Base-by-base conservation (phyloP, 1,284 basidiomycete species). In the Cryptococcus sp. region DNA sequence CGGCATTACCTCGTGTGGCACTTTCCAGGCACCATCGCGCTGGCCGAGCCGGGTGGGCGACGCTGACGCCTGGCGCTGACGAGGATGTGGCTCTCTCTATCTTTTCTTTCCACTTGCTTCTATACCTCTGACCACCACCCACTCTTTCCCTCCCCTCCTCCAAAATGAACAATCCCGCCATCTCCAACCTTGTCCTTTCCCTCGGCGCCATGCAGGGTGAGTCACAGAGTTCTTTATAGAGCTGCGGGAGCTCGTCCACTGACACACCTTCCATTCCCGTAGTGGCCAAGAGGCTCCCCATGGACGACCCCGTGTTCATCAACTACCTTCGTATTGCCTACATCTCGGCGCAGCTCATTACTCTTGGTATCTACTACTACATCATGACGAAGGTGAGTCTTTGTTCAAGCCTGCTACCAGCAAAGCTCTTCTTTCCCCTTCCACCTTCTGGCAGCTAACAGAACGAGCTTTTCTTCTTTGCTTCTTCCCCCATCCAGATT, bases 201-300 rank as follows among this genome's bases (percentile, higher is more conserved):
- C 86, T 96, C 67, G 89, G 85, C 55, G 89, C 86, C 61, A 95
- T 95, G 91, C 91, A 94, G 78, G 68, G 89, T 88, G 56, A 59
- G 80, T 73, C 16, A 21, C 33, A 24, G 21, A 3, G n/a, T 12
- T 7, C 4, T 20, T 52, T 50, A 11, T n/a, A 28, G 16, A 37
- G 8, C 46, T 13, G 50, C 24, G 36, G 50, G 21, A 38, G 24
- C 39, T 13, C 46, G 38, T 44, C 35, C 46, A 18, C 42, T 36
- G 44, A 44, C 46, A 18, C 42, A 15, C 38, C 35, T 43, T 18
- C 37, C 52, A 8, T 15, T 13, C 20, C 6, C 36, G 35, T 55
- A 68, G 89, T 96, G 75, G 92, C 92, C 63, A 85, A 89, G 68
- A 88, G 86, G 78, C 87, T 98, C 65, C 88, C 91, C 15, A 93